Percentiles rank a stretch among this genome's conserved stretches.
These are phyloP conservation scores for Sarocladium brachiariae DNA, from an alignment of 2,329 filamentous ascomycete genomes.

Conservation along the genomic window DNA sequence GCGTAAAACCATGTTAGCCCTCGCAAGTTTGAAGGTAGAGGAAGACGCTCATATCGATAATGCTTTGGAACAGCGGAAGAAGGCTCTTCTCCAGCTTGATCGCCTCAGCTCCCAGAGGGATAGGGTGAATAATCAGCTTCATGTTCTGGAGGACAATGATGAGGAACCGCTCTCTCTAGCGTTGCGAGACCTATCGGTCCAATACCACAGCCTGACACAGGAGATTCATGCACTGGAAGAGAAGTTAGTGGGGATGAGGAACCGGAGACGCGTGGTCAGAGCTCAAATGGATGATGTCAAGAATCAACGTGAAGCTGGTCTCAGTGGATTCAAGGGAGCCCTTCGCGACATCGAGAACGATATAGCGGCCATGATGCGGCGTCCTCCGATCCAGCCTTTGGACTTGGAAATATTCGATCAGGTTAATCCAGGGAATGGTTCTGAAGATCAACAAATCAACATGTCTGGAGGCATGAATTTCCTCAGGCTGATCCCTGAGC, in stretches of 20 bases:
- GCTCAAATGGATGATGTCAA: conserved; percentile 54
- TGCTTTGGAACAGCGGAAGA: conserved; percentile 49
- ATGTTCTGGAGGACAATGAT: conserved; percentile 45
- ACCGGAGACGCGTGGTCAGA: conserved; percentile 50
- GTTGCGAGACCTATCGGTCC: conserved; percentile 51
- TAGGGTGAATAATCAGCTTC: conserved; percentile 45
- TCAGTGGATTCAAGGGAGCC: conserved; percentile 64
- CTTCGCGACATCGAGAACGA: conserved; percentile 59
- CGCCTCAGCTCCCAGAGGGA: conserved; percentile 42
- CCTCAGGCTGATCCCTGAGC: conserved; percentile 52
- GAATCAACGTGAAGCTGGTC: conserved; percentile 61
- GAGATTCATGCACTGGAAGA: conserved; percentile 63
- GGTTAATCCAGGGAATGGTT: conserved; percentile 15
- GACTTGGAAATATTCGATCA: conserved; percentile 36
- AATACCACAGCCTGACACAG: conserved; percentile 45
- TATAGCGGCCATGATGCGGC: conserved; percentile 50
- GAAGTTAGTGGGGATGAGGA: conserved; percentile 54
- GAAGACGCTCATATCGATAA: conserved; percentile 55
- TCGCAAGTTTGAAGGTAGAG: conserved; percentile 61
- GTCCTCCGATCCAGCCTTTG: conserved; percentile 48
- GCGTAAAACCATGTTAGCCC: conserved; percentile 52
- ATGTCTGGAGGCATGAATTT: conserved; percentile 44
- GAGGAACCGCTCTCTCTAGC: conserved; percentile 54
- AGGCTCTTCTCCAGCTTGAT: conserved; percentile 51
- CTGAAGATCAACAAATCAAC: not conserved